Conservation (phyloP, 2,329 filamentous ascomycete species). For the Neodidymelliopsis sp. region DNA sequence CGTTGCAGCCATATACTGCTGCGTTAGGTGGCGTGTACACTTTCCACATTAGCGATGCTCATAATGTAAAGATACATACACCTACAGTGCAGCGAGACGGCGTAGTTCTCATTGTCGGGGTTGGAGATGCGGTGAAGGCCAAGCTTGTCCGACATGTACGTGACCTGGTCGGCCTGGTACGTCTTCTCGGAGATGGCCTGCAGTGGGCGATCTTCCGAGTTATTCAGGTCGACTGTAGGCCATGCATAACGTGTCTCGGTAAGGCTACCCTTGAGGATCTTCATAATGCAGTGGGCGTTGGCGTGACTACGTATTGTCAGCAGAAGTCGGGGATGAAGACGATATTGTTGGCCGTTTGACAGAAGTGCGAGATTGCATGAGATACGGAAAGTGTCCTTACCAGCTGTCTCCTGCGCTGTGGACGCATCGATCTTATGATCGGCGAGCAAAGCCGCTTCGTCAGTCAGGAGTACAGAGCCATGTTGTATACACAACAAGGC, state of each 20-base stretch:
- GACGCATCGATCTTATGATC: constrained; percentile 40
- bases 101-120: constrained; percentile 72
- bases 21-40: constrained; percentile 91
- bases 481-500: not conserved
- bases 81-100: constrained; percentile 81
- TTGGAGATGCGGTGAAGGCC: constrained; percentile 87
- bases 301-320: constrained; percentile 49
- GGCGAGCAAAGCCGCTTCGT: constrained; percentile 41
- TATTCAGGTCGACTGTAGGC: constrained; percentile 61
- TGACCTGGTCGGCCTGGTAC: constrained; percentile 75
- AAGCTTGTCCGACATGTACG: constrained; percentile 90
- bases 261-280: constrained; percentile 77
- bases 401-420: constrained; percentile 34
- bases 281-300: constrained; percentile 93
- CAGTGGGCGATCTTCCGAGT: constrained; percentile 62
- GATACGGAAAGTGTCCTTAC: constrained; percentile 29
- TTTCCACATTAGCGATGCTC: constrained; percentile 28
- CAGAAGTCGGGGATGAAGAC: not conserved
- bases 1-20: constrained; percentile 79
- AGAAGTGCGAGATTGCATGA: constrained; percentile 8
- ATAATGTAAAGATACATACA: not conserved
- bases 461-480: constrained; percentile 34
- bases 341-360: not conserved
- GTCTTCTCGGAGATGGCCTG: constrained; percentile 70
- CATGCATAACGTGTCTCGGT: constrained; percentile 84